These are phyloP conservation scores for Triglochin maritima DNA, from an alignment of 106 monocot species.

Conservation along the genomic window DNA sequence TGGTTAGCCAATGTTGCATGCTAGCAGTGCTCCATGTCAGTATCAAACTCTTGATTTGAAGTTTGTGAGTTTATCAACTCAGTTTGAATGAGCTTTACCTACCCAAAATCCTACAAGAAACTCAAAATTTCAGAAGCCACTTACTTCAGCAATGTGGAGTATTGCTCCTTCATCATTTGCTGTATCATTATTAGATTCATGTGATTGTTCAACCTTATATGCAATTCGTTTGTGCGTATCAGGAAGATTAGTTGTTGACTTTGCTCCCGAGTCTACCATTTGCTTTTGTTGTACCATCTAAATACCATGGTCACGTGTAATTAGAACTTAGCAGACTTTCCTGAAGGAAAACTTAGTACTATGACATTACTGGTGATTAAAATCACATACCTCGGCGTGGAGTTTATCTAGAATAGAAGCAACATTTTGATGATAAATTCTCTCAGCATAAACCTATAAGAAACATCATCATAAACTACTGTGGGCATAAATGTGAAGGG, in stretches of 20 bases:
- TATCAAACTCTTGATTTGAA: neutral
- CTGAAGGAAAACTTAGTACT: neutral
- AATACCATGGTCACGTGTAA: neutral
- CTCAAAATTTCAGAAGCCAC: neutral
- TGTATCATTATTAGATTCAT: conserved; percentile 11
- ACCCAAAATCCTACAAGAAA: neutral
- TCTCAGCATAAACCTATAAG: conserved; percentile 87
- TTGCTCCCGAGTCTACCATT: conserved; percentile 17
- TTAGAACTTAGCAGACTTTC: neutral
- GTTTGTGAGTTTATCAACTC: neutral
- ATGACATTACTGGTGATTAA: neutral
- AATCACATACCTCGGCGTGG: conserved; percentile 38
- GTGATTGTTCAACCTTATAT: conserved; percentile 17
- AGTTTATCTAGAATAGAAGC: conserved; percentile 63
- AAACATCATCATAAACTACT: neutral
- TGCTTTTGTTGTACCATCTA: conserved; percentile 64
- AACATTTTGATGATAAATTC: conserved; percentile 69
- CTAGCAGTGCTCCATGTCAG: neutral
- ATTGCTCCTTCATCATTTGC: conserved; percentile 18
- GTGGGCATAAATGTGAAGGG: neutral
- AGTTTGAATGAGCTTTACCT: neutral
- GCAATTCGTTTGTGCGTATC: conserved; percentile 11
- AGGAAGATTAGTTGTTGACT: conserved; percentile 10
- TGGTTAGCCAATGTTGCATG: neutral
- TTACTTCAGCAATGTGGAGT: conserved; percentile 64